Base-by-base conservation (phyloP, 2,329 filamentous ascomycete genomes). In the Pestalotiopsis sp. region DNA sequence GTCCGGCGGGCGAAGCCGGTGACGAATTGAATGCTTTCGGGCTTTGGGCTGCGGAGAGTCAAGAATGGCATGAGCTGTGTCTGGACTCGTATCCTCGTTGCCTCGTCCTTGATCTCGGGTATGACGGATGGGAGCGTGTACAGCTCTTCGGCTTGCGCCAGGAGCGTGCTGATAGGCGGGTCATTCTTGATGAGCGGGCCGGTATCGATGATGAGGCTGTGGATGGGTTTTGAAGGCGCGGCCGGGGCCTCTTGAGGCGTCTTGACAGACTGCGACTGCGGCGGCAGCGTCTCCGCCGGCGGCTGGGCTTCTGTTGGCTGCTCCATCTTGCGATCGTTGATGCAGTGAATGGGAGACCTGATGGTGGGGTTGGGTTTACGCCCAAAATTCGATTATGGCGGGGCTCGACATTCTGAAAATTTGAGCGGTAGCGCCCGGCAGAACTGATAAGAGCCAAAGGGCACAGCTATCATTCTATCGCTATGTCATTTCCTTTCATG, bases 101-200 rank as follows among this genome's bases (percentile, higher is more conserved):
- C 91, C 62, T 90, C 88, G 83, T 98, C 95, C 76, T 93, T 85
- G 84, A 97, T 97, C 83, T 99, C 96, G 65, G 90, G 87, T 38
- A 98, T 85, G 67, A 99, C 94, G 7, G 92, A 91, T 0, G 95
- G 94, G 0, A 95, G 92, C 1, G 94, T 98, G 76, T 94, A 89
- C 57, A 98, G 86, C 69, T 87, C 84, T 75, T 96, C 91, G 62
- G 94, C 91, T 78, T 93, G 90, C 49, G 88, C 87, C 65, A 97
- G 84, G 12, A 99, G 89, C 0, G 92, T 93, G 60, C 93, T 97
- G 27, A 96, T 89, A 12, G 93, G 85, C 13, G 95, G 94, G 72
- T 96, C 92, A 82, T 98, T 98, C 78, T 95, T 95, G 79, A 99
- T 95, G 70, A 99, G 67, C 12, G 38, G 80, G 68, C 49, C 71